Conservation (phyloP, 2,329 filamentous ascomycete genomes). For the Ophiostoma pallidulum region DNA sequence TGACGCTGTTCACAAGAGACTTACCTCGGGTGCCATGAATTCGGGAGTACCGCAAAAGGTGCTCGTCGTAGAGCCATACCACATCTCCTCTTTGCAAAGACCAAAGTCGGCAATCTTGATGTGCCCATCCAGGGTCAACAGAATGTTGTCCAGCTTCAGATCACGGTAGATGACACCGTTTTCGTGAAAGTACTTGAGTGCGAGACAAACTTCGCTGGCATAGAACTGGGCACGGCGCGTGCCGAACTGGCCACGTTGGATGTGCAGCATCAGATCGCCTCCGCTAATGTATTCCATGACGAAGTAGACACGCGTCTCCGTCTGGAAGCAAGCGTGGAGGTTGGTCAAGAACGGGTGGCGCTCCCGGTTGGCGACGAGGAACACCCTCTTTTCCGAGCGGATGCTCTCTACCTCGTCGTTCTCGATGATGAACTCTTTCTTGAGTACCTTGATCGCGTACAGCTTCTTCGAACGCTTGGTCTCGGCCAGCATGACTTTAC, state of each 20-base stretch:
- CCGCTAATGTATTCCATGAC: constrained; percentile 99
- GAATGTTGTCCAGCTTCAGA: constrained; percentile 85
- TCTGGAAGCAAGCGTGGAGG: constrained; percentile 97
- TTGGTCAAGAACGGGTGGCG: constrained; percentile 92
- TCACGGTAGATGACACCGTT: constrained; percentile 99
- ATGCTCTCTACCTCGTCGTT: constrained; percentile 99
- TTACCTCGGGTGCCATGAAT: constrained; percentile 96
- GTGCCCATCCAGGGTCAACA: constrained; percentile 88
- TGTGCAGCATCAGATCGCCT: constrained; percentile 98
- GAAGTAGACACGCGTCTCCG: constrained; percentile 95
- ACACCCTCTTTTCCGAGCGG: constrained; percentile 93
- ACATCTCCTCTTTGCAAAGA: constrained; percentile 99
- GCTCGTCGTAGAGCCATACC: constrained; percentile 92
- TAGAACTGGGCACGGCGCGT: constrained; percentile 98
- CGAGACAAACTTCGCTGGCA: constrained; percentile 91
- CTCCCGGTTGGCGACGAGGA: constrained; percentile 94
- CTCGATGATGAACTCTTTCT: constrained; percentile 99
- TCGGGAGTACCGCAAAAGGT: constrained; percentile 99
- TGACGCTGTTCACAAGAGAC: too few relatives aligned
- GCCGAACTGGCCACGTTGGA: constrained; percentile 92
- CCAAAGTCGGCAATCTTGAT: constrained; percentile 99
- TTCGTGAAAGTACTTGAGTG: constrained; percentile 98
- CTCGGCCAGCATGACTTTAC: constrained; percentile 98
- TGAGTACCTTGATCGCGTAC: constrained; percentile 97
- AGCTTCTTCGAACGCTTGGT: constrained; percentile 86